These are phyloP conservation scores for Durio zibethinus DNA, from an alignment of 345 rosid species.

Conservation along the genomic window DNA sequence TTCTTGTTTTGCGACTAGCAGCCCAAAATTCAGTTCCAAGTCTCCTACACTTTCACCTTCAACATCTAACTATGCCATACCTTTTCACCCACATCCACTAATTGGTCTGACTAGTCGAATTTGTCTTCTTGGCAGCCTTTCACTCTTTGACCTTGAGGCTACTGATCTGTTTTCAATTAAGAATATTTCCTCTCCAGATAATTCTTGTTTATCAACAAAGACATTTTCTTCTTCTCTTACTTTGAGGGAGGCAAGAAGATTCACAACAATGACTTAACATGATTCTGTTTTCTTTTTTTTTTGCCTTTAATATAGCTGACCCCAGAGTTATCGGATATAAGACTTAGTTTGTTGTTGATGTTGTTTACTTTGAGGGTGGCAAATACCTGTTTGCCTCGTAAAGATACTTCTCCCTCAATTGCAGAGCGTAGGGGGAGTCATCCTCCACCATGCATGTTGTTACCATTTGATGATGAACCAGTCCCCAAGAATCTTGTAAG, in stretches of 20 bases:
- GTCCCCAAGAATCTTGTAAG: constrained; percentile 31
- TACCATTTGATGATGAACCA: constrained; percentile 40
- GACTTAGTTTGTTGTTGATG: too few species aligned
- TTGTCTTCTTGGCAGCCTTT: constrained; percentile 60
- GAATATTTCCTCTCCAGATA: constrained; percentile 24
- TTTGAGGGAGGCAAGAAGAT: too few species aligned
- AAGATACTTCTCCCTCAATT: constrained; percentile 41
- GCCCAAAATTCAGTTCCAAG: constrained; percentile 45
- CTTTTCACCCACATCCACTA: constrained; percentile 68
- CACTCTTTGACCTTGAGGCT: constrained; percentile 51
- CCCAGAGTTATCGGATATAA: too few species aligned
- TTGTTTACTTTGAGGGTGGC: too few species aligned
- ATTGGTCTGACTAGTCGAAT: constrained; percentile 62
- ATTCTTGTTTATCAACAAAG: constrained; percentile 22
- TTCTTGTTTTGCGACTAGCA: constrained; percentile 33
- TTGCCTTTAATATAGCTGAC: too few species aligned
- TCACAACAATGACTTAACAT: too few species aligned
- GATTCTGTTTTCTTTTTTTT: too few species aligned
- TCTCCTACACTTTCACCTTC: constrained; percentile 70
- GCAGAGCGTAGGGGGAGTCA: constrained; percentile 70
- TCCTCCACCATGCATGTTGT: constrained; percentile 51
- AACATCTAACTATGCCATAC: constrained; percentile 56
- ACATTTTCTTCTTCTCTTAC: constrained; percentile 21
- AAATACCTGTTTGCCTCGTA: constrained; percentile 24
- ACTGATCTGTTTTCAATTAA: constrained; percentile 27